Evolutionary conservation across 2,329 filamentous ascomycete genomes (phyloP).

Genomic region (Microsporum ferrugineum): DNA sequence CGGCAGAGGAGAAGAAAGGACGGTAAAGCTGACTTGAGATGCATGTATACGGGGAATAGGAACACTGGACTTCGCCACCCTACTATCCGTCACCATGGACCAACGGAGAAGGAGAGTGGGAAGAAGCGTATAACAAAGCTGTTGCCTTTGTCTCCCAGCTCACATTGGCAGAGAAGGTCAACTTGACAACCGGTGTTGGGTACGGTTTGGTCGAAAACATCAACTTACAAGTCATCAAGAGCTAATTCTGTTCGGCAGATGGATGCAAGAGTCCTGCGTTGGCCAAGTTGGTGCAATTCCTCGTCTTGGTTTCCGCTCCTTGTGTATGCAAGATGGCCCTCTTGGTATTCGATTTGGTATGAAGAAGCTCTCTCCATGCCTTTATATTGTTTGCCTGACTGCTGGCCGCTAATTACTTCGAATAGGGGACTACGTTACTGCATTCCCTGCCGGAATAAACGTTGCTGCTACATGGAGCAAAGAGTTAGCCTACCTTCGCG

Average conservation of each 20-base stretch:
- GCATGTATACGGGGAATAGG: neutral
- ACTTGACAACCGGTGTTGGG: constrained; percentile 83
- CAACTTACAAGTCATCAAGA: constrained; percentile 4
- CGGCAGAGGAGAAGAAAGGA: neutral
- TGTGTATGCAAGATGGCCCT: constrained; percentile 84
- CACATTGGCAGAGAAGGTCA: constrained; percentile 82
- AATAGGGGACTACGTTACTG: constrained; percentile 63
- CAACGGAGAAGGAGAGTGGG: constrained; percentile 62
- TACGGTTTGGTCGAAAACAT: constrained; percentile 35
- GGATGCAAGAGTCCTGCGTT: constrained; percentile 61
- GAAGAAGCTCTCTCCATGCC: constrained; percentile 13
- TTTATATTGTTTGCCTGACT: neutral
- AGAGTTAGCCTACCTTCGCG: constrained; percentile 55
- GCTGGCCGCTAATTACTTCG: constrained; percentile 8
- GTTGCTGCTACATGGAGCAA: constrained; percentile 76
- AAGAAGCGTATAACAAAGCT: constrained; percentile 62
- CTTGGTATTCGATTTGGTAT: constrained; percentile 60
- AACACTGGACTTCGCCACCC: constrained; percentile 44
- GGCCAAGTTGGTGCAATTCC: constrained; percentile 51
- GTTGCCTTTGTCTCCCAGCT: constrained; percentile 69
- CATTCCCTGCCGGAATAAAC: constrained; percentile 67
- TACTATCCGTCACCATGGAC: constrained; percentile 84
- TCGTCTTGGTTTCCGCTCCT: constrained; percentile 48
- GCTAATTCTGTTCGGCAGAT: constrained; percentile 33
- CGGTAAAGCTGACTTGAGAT: neutral